A percentile compares a stretch with the other conserved stretches of the same genome.
These are phyloP conservation scores for Xylaria sp. DNA, from an alignment of 2,329 filamentous ascomycete genomes.

Conservation along the genomic window DNA sequence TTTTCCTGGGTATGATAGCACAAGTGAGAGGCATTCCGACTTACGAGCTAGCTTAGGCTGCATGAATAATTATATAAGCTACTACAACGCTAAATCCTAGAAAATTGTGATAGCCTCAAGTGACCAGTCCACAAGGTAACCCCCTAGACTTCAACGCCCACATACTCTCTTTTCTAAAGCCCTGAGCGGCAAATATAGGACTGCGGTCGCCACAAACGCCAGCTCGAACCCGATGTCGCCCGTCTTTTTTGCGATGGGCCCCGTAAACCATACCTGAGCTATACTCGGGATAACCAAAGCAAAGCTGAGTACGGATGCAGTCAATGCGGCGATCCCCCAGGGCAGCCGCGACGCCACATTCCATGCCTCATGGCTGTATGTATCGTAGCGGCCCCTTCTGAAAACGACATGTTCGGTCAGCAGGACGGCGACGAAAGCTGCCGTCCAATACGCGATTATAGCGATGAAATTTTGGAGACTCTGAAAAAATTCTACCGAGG, in stretches of 20 bases:
- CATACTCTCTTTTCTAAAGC: constrained; percentile 47
- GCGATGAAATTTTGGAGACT: constrained; percentile 66
- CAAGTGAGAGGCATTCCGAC: background rate
- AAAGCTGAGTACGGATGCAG: constrained; percentile 51
- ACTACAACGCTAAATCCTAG: background rate
- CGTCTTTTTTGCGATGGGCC: constrained; percentile 67
- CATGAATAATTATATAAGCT: background rate
- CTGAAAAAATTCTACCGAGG: constrained; percentile 65
- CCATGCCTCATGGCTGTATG: constrained; percentile 52
- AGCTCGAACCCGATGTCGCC: constrained; percentile 75
- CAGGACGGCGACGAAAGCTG: constrained; percentile 62
- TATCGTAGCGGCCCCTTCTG: constrained; percentile 47
- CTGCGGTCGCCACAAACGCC: constrained; percentile 60
- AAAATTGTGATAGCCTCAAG: background rate
- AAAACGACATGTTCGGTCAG: constrained; percentile 53
- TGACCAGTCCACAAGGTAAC: background rate
- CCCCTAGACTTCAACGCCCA: constrained; percentile 30
- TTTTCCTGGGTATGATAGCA: background rate
- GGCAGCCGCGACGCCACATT: constrained; percentile 52
- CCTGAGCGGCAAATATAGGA: constrained; percentile 56
- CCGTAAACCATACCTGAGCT: constrained; percentile 69
- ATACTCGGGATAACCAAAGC: constrained; percentile 67
- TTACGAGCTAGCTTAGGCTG: no score
- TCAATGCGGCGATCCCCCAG: constrained; percentile 52
- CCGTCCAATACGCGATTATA: constrained; percentile 68